Evolutionary conservation across 164 flowering plant genomes (phyloP), one percentile per base, ranked within the genome.

Genomic region (Stephania japonica): DNA sequence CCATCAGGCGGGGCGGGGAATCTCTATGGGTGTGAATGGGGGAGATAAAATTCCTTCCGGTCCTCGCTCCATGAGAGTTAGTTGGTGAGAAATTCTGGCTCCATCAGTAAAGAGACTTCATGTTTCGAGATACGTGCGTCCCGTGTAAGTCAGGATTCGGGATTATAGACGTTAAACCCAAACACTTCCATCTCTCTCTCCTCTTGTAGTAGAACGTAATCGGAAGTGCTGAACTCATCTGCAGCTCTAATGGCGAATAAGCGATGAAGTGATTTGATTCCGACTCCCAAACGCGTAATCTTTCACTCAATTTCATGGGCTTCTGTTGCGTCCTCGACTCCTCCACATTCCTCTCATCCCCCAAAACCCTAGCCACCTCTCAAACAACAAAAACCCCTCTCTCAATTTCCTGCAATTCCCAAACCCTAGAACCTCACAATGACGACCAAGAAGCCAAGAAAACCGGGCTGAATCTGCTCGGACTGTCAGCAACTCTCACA

Each of bases 401-500:
- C 12, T 65, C 73, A 18, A 70, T 71, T 43, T 76, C 73, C 11
- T 75, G 74, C 62, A 42, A 59, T 69, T 75, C 67, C 18, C 47
- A 61, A 19, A 49, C 26, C n/a, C 21, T 71, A 2, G 72, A 75
- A 16, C 43, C 43, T 0, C n/a, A 4, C 27, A 72, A 72, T 25
- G 73, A 78, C 19, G 75, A 78, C 23, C 70, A 78, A 24, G 61
- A 41, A 16, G 64, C 19, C 65, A 75, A 53, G 50, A 73, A 27
- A 53, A 73, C 44, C 63, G 70, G 65, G 25, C 81, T 75, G 49
- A 74, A 81, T 64, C 56, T 90, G 44, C 86, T 88, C 59, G 61
- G 83, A 25, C 65, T 87, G 44, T 85, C 97, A 4, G 83, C 84
- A 11, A 91, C 91, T 27, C 79, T 91, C 8, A 89, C 93, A n/a